phyloP scores from a whole-genome alignment of 371 early-diverging fungal species.

The Circinella minor region DNA sequence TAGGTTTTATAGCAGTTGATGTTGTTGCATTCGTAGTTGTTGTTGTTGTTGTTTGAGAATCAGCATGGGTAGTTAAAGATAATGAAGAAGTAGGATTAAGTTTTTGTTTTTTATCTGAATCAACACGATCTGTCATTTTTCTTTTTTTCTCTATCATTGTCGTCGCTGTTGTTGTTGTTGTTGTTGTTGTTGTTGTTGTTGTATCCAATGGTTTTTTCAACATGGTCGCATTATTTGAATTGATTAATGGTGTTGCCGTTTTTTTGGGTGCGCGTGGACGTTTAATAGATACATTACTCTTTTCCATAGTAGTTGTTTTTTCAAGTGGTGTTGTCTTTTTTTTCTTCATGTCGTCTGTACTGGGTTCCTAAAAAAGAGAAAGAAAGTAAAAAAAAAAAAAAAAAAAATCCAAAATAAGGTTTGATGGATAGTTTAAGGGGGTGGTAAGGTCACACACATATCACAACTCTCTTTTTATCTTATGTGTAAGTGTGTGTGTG shows the following conservation, averaged over 20 bases:
- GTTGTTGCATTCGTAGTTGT: neutral
- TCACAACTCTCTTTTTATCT: too few species aligned
- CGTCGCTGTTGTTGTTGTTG: neutral
- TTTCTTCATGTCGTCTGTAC: neutral
- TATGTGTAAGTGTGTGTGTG: too few species aligned
- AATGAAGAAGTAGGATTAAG: neutral
- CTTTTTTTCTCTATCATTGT: neutral
- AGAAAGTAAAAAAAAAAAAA: neutral
- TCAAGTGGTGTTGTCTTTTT: neutral
- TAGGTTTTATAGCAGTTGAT: too few species aligned
- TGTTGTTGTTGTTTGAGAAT: neutral
- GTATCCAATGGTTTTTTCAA: neutral
- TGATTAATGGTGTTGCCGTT: neutral
- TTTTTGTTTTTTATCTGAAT: constrained; percentile 1
- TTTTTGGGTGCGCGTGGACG: neutral
- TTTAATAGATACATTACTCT: neutral
- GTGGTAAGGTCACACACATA: neutral
- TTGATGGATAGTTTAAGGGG: neutral
- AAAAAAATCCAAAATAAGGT: too few species aligned
- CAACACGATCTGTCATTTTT: neutral
- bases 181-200: neutral
- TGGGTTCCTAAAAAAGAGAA: neutral
- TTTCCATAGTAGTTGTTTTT: neutral
- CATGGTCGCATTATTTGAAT: neutral
- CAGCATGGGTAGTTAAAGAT: neutral